Conservation (phyloP, 106 monocot species). For the Acorus gramineus region DNA sequence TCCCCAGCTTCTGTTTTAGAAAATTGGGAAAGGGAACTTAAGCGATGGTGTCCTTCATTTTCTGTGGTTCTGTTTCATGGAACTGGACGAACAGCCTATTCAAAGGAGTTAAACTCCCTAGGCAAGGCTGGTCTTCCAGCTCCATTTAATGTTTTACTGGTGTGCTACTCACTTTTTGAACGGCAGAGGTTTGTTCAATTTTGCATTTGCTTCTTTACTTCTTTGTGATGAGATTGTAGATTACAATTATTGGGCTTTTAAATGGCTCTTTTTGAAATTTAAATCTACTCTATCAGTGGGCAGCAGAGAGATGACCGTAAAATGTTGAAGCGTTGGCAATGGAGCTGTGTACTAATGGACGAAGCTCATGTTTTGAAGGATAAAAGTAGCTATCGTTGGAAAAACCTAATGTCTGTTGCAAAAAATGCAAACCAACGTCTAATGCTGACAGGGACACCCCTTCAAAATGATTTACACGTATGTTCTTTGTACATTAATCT, state of each 20-base stretch:
- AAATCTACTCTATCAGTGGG: constrained; percentile 31
- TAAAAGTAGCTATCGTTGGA: constrained; percentile 91
- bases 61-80: constrained; percentile 92
- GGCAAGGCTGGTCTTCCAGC: constrained; percentile 76
- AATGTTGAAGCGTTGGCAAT: constrained; percentile 64
- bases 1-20: constrained; percentile 95
- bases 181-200: constrained; percentile 48
- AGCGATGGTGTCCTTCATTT: constrained; percentile 88
- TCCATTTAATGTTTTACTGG: constrained; percentile 87
- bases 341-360: constrained; percentile 94
- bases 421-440: constrained; percentile 74
- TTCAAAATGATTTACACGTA: constrained; percentile 99
- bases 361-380: constrained; percentile 99
- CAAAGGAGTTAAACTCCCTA: constrained; percentile 72
- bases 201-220: not conserved
- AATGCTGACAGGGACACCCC: constrained; percentile 97
- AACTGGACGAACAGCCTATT: constrained; percentile 61
- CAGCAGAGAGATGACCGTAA: constrained; percentile 95
- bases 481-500: not conserved
- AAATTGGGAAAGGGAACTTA: constrained; percentile 96
- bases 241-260: not conserved
- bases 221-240: not conserved
- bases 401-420: constrained; percentile 78
- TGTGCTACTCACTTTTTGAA: constrained; percentile 88
- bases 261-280: not conserved